Percentiles rank a stretch among this genome's conserved stretches.
phyloP scores from a whole-genome alignment of 2,329 filamentous ascomycete species.

The Aureobasidium lini region DNA sequence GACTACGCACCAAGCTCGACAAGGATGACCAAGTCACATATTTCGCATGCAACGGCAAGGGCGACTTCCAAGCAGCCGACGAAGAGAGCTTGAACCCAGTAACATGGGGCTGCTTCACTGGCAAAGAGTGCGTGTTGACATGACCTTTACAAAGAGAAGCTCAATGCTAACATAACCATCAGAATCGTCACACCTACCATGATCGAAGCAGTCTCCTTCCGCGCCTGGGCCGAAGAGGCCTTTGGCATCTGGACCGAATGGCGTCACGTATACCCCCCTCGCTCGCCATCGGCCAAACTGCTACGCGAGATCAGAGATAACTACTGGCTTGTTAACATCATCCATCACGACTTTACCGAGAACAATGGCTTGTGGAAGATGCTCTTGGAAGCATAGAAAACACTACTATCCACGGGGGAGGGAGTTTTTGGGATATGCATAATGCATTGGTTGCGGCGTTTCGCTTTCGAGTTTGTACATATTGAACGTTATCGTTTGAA shows the following conservation, averaged over 20 bases:
- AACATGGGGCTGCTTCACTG: slow-evolving; percentile 92
- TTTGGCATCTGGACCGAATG: slow-evolving; percentile 95
- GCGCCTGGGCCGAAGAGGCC: slow-evolving; percentile 90
- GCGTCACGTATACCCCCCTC: slow-evolving; percentile 76
- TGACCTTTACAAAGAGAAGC: not conserved
- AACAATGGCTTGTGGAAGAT: slow-evolving; percentile 65
- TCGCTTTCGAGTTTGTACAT: no score
- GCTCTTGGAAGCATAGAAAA: slow-evolving; percentile 37
- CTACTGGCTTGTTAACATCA: slow-evolving; percentile 84
- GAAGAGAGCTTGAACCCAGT: slow-evolving; percentile 78
- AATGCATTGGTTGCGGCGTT: not conserved
- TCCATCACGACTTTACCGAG: slow-evolving; percentile 71
- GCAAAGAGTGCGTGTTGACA: slow-evolving; percentile 56
- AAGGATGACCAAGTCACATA: slow-evolving; percentile 66
- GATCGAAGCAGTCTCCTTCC: slow-evolving; percentile 90
- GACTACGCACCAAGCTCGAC: slow-evolving; percentile 59
- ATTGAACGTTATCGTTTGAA: no score
- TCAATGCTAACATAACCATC: not conserved
- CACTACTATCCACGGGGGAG: not conserved
- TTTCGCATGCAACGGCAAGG: slow-evolving; percentile 72
- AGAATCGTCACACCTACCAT: slow-evolving; percentile 87
- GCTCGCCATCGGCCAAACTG: slow-evolving; percentile 62
- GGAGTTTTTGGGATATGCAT: not conserved
- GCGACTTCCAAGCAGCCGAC: slow-evolving; percentile 66
- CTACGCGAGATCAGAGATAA: slow-evolving; percentile 61